Evolutionary conservation across 2,329 filamentous ascomycete genomes (phyloP).

Genomic region (Aspergillus piperis): DNA sequence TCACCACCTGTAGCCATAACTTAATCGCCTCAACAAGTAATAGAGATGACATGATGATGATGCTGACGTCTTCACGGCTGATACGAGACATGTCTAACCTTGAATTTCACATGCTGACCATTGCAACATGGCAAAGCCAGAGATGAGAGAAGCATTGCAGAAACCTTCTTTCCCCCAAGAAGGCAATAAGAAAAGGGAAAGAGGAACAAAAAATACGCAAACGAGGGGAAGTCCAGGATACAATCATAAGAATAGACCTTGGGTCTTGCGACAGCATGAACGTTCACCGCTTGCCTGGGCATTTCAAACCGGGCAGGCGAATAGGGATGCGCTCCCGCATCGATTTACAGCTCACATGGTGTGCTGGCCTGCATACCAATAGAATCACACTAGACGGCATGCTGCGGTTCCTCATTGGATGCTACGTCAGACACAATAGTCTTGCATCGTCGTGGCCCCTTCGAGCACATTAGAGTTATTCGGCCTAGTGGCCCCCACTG

Average conservation of each 20-base stretch:
- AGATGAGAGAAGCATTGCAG: background rate
- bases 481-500: conserved; percentile 11
- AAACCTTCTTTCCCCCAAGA: too few species aligned
- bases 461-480: conserved; percentile 17
- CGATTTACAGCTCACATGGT: conserved; percentile 34
- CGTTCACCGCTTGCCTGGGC: conserved; percentile 22
- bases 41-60: conserved; percentile 16
- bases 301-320: conserved; percentile 27
- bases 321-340: conserved; percentile 19
- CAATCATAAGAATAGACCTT: background rate
- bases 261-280: conserved; percentile 9
- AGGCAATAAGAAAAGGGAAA: background rate
- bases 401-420: conserved; percentile 16
- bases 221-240: background rate
- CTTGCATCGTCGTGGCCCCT: conserved; percentile 8
- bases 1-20: conserved; percentile 19
- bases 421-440: conserved; percentile 17
- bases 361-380: conserved; percentile 24
- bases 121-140: conserved; percentile 11
- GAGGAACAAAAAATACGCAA: background rate
- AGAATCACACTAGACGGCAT: conserved; percentile 13
- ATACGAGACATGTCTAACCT: conserved; percentile 23
- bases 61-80: conserved; percentile 16
- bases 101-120: conserved; percentile 20
- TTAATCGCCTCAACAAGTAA: conserved; percentile 14